Evolutionary conservation across 148 eudicot genomes (phyloP).

Genomic region (Spergularia bocconei): DNA sequence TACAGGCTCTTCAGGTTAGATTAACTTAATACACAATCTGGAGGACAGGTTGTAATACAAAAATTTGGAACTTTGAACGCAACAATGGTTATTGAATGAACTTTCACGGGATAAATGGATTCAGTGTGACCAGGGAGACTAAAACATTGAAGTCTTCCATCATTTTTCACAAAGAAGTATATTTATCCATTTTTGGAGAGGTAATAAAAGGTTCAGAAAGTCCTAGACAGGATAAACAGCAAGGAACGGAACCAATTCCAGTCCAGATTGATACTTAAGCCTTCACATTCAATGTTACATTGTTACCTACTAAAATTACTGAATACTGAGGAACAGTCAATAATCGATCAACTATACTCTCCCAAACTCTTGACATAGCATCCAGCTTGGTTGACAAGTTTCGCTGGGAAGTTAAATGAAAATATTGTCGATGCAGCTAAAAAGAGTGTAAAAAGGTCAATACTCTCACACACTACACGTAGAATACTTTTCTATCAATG

Average conservation of each 20-base stretch:
- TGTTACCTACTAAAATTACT: neutral
- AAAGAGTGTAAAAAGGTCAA: neutral
- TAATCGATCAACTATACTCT: neutral
- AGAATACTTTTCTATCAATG: neutral
- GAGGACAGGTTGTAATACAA: too few relatives aligned
- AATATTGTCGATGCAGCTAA: neutral
- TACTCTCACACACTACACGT: neutral
- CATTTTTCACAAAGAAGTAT: too few relatives aligned
- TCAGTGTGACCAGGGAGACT: too few relatives aligned
- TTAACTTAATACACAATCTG: neutral
- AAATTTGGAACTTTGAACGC: too few relatives aligned
- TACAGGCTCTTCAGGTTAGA: neutral
- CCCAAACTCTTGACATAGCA: neutral
- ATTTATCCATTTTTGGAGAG: too few relatives aligned
- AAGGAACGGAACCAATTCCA: neutral
- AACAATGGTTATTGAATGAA: too few relatives aligned
- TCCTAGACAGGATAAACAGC: neutral
- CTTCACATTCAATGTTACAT: neutral
- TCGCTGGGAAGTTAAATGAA: neutral
- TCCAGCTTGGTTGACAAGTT: neutral
- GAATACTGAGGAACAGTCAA: neutral
- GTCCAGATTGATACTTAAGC: neutral
- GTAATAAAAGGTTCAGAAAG: neutral
- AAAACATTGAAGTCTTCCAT: too few relatives aligned
- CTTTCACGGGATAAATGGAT: too few relatives aligned